These are phyloP conservation scores for Pseudozyma flocculosa DNA, from an alignment of 1,284 basidiomycete species.

Conservation along the genomic window DNA sequence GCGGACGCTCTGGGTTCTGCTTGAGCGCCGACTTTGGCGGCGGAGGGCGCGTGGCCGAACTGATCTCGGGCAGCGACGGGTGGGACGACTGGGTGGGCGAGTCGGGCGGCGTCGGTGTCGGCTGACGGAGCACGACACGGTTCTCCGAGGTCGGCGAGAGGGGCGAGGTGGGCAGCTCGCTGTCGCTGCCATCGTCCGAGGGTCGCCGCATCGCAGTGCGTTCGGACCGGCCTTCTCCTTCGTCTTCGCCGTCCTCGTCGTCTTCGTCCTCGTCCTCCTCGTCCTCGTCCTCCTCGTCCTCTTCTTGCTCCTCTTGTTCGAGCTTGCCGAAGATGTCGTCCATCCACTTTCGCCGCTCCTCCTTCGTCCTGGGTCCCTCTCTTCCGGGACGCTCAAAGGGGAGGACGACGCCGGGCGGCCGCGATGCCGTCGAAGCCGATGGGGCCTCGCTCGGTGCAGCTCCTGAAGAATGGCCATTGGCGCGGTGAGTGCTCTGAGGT, in stretches of 20 bases:
- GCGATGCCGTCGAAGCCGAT: neutral
- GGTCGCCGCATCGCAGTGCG: slow-evolving; percentile 1
- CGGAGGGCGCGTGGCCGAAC: slow-evolving; percentile 27
- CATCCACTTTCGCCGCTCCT: slow-evolving; percentile 41
- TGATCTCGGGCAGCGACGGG: slow-evolving; percentile 17
- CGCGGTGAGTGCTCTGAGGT: too few relatives aligned
- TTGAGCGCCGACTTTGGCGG: slow-evolving; percentile 35
- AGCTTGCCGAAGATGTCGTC: slow-evolving; percentile 39
- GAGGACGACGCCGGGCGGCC: slow-evolving; percentile 14
- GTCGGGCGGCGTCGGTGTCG: slow-evolving; percentile 25
- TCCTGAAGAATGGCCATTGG: too few relatives aligned
- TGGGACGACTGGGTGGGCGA: slow-evolving; percentile 8
- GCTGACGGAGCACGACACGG: slow-evolving; percentile 22
- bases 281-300: slow-evolving; percentile 12
- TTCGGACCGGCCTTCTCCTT: neutral
- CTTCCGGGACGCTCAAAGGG: slow-evolving; percentile 16
- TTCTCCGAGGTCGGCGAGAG: slow-evolving; percentile 12
- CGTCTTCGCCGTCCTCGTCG: neutral
- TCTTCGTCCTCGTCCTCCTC: neutral
- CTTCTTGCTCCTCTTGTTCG: slow-evolving; percentile 38
- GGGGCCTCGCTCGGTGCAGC: too few relatives aligned
- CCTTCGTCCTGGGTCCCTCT: slow-evolving; percentile 9
- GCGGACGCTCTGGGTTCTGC: slow-evolving; percentile 8
- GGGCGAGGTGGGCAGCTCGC: slow-evolving; percentile 3
- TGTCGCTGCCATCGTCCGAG: neutral